Evolutionary conservation across 2,329 filamentous ascomycete species (phyloP).

Genomic region (Aspergillus brunneoviolaceus): DNA sequence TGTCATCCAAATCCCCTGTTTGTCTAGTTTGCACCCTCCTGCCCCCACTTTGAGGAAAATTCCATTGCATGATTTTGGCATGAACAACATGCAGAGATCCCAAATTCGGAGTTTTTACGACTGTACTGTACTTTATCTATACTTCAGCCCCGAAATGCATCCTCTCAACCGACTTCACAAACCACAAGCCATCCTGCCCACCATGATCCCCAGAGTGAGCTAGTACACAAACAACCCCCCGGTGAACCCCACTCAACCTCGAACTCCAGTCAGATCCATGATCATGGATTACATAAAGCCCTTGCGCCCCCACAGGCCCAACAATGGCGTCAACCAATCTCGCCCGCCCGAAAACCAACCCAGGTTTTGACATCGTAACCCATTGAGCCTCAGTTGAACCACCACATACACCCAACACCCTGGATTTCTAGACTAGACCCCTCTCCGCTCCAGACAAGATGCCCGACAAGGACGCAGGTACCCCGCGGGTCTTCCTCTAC

Average conservation of each 20-base stretch:
- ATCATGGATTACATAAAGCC: neutral
- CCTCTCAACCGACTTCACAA: no score
- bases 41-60: no score
- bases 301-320: neutral
- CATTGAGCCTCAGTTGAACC: neutral
- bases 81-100: no score
- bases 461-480: slow-evolving; percentile 39
- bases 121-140: no score
- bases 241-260: neutral
- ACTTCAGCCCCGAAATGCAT: no score
- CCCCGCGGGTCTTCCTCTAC: slow-evolving; percentile 37
- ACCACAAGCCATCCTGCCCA: no score
- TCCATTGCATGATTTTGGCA: no score
- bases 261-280: no score
- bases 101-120: no score
- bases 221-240: neutral
- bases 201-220: neutral
- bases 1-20: no score
- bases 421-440: neutral
- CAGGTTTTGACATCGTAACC: neutral
- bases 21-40: no score
- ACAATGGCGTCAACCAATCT: neutral
- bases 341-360: neutral
- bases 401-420: neutral
- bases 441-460: slow-evolving; percentile 20